Conservation (phyloP, 768 basidiomycete genomes). For the Strobilomyces dryophilus region DNA sequence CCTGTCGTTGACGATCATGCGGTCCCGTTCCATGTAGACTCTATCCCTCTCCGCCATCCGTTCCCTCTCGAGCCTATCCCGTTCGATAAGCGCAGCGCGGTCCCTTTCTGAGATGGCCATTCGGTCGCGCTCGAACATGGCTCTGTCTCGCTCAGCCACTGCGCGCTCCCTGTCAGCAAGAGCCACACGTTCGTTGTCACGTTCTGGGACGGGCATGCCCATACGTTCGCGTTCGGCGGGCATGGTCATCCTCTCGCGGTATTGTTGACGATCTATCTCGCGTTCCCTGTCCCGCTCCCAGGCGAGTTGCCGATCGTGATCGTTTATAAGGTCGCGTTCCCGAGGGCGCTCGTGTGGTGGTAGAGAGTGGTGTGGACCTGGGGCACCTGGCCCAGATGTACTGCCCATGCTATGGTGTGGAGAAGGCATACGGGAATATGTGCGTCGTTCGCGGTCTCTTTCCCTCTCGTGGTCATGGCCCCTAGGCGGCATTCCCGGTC, state of each 20-base stretch:
- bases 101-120: slow-evolving; percentile 17
- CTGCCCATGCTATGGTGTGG: slow-evolving; percentile 14
- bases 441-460: slow-evolving; percentile 29
- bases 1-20: slow-evolving; percentile 18
- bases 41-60: slow-evolving; percentile 22
- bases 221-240: slow-evolving; percentile 22
- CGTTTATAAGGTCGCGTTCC: slow-evolving; percentile 23
- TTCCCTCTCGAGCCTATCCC: slow-evolving; percentile 22
- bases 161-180: slow-evolving; percentile 22
- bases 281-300: slow-evolving; percentile 27
- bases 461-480: slow-evolving; percentile 29
- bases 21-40: slow-evolving; percentile 20
- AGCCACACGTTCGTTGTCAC: slow-evolving; percentile 18
- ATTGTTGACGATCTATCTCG: slow-evolving; percentile 26
- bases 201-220: slow-evolving; percentile 17
- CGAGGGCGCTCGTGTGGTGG: slow-evolving; percentile 22
- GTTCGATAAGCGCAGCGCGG: slow-evolving; percentile 17
- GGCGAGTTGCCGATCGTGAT: slow-evolving; percentile 24
- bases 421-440: slow-evolving; percentile 25
- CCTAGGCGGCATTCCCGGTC: slow-evolving; percentile 21
- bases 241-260: slow-evolving; percentile 23
- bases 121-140: slow-evolving; percentile 23
- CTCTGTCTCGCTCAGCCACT: slow-evolving; percentile 20
- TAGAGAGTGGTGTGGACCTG: slow-evolving; percentile 17
- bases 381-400: slow-evolving; percentile 18